Evolutionary conservation across 1,139 yeast genomes (phyloP).

Genomic region (Trichomonascaceae sp.): DNA sequence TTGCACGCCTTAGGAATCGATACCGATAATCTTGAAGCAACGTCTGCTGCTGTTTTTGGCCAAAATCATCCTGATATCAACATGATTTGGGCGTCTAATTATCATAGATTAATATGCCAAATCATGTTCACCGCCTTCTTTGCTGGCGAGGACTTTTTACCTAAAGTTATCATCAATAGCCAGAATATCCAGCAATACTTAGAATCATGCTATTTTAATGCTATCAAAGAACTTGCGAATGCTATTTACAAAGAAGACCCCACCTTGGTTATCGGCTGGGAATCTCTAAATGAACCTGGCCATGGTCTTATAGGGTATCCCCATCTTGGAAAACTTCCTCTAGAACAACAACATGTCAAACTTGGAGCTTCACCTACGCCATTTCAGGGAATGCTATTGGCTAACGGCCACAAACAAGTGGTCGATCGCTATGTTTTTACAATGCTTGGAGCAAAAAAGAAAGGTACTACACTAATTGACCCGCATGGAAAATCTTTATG

Average conservation of each 20-base stretch:
- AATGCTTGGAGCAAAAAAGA: slow-evolving; percentile 64
- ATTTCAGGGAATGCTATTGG: slow-evolving; percentile 40
- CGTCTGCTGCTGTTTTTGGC: slow-evolving; percentile 70
- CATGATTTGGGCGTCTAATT: slow-evolving; percentile 91
- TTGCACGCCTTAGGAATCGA: slow-evolving; percentile 78
- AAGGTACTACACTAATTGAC: slow-evolving; percentile 48
- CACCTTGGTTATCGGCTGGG: slow-evolving; percentile 64
- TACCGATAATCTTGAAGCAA: slow-evolving; percentile 53
- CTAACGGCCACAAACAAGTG: slow-evolving; percentile 65
- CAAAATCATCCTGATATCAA: slow-evolving; percentile 47
- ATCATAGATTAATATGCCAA: slow-evolving; percentile 62
- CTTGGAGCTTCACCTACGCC: slow-evolving; percentile 30
- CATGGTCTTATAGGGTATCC: slow-evolving; percentile 27
- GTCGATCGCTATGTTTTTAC: slow-evolving; percentile 63
- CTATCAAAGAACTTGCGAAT: slow-evolving; percentile 51
- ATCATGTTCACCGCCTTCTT: slow-evolving; percentile 84
- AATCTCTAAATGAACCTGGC: slow-evolving; percentile 84
- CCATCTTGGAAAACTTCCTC: slow-evolving; percentile 25
- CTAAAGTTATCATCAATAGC: slow-evolving; percentile 62
- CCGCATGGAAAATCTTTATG: slow-evolving; percentile 67
- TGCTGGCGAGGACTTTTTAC: slow-evolving; percentile 66
- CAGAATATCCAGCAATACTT: slow-evolving; percentile 72
- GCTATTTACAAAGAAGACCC: slow-evolving; percentile 52
- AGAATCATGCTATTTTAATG: slow-evolving; percentile 55
- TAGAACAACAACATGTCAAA: slow-evolving; percentile 26